Percentiles rank a stretch among this genome's conserved stretches.
These are phyloP conservation scores for Rhizoclosmatium globosum DNA, from an alignment of 192 early-diverging fungal genomes.

Conservation along the genomic window DNA sequence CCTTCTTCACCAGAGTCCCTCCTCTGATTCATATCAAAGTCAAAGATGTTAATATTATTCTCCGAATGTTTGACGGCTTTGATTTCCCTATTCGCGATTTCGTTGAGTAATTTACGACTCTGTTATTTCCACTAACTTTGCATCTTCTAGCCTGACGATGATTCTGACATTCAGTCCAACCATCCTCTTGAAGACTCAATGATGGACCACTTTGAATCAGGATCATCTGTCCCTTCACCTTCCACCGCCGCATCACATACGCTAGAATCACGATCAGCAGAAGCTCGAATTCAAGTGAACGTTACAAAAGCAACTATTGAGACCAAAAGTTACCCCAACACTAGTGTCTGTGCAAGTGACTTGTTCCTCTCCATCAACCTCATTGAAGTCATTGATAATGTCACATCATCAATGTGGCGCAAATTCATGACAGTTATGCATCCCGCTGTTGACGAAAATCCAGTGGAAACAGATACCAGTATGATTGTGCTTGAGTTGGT, in stretches of 20 bases:
- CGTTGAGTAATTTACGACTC: background rate
- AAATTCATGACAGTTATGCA: conserved; percentile 79
- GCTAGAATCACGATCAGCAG: conserved; percentile 52
- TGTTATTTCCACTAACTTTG: background rate
- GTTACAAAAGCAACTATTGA: conserved; percentile 60
- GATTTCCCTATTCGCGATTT: conserved; percentile 62
- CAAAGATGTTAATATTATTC: conserved; percentile 65
- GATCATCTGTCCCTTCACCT: background rate
- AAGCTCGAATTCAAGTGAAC: conserved; percentile 61
- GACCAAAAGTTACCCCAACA: conserved; percentile 59
- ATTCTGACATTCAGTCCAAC: conserved; percentile 12
- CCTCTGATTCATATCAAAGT: conserved; percentile 58
- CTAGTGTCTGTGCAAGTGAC: conserved; percentile 56
- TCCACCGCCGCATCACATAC: conserved; percentile 43
- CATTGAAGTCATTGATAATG: conserved; percentile 81
- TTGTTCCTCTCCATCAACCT: conserved; percentile 63
- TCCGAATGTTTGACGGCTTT: conserved; percentile 74
- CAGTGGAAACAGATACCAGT: conserved; percentile 67
- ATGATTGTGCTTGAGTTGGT: conserved; percentile 71
- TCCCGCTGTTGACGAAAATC: conserved; percentile 58
- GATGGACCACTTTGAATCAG: conserved; percentile 9
- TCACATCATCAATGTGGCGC: conserved; percentile 76
- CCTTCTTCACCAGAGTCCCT: background rate
- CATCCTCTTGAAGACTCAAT: conserved; percentile 18
- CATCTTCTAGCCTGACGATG: conserved; percentile 25